These are phyloP conservation scores for Zygoascus meyerae DNA, from an alignment of 1,139 yeast species.

Conservation along the genomic window DNA sequence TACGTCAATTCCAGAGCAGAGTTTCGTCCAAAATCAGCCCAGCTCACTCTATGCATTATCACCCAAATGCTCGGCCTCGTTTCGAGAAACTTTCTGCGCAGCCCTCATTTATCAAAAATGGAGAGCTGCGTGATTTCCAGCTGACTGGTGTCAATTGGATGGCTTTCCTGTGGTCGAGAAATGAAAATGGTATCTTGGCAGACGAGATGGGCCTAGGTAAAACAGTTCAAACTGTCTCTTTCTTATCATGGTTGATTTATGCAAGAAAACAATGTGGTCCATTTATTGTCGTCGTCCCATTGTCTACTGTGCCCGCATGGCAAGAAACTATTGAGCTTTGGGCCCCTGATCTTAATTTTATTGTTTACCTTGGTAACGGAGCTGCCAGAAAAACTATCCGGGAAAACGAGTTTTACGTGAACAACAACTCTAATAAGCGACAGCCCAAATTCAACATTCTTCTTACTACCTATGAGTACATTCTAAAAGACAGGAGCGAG, in stretches of 20 bases:
- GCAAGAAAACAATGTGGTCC: slow-evolving; percentile 97
- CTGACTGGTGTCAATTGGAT: slow-evolving; percentile 98
- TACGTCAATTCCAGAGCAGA: slow-evolving; percentile 74
- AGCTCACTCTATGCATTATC: slow-evolving; percentile 69
- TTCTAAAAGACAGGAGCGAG: slow-evolving; percentile 77
- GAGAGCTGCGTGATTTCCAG: slow-evolving; percentile 94
- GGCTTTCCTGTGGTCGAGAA: slow-evolving; percentile 97
- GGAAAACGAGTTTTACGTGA: slow-evolving; percentile 72
- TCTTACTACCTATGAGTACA: slow-evolving; percentile 92
- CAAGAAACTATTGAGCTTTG: slow-evolving; percentile 97
- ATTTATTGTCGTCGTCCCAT: slow-evolving; percentile 90
- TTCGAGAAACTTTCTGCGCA: slow-evolving; percentile 84
- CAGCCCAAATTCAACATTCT: slow-evolving; percentile 84
- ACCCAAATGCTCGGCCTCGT: slow-evolving; percentile 65
- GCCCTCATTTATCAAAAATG: slow-evolving; percentile 85
- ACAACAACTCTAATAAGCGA: slow-evolving; percentile 40
- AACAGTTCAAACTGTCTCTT: slow-evolving; percentile 94
- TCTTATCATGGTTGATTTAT: slow-evolving; percentile 87
- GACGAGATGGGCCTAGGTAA: slow-evolving; percentile 99
- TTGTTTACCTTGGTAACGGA: slow-evolving; percentile 89
- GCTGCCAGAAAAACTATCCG: slow-evolving; percentile 77
- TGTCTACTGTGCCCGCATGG: slow-evolving; percentile 98
- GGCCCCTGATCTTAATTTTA: slow-evolving; percentile 94
- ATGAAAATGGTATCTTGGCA: slow-evolving; percentile 95
- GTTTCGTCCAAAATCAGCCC: slow-evolving; percentile 85